A percentile compares a stretch with the other conserved stretches of the same genome.
Evolutionary conservation across 306 rosid genomes (phyloP).

Genomic region (Glycine tomentella): DNA sequence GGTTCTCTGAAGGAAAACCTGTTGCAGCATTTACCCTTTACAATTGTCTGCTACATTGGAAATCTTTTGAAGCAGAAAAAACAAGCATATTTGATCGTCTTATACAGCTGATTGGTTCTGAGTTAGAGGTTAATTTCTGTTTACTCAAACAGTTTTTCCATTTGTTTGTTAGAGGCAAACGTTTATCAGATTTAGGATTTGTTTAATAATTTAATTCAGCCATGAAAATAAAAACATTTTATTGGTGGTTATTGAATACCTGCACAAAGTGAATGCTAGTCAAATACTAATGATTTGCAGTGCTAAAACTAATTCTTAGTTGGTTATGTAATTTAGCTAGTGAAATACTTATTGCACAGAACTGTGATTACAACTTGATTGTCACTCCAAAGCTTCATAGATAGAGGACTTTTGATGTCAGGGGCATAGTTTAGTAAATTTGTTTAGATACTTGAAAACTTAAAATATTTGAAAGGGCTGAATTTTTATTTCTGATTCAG

Average conservation of each 20-base stretch:
- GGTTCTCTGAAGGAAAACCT: constrained; percentile 89
- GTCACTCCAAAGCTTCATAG: background rate
- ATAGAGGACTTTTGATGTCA: background rate
- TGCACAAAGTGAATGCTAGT: background rate
- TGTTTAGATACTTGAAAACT: background rate
- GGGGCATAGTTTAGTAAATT: constrained; percentile 4
- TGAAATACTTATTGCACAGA: no score
- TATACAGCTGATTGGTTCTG: constrained; percentile 80
- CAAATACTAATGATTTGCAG: background rate
- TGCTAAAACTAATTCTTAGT: background rate
- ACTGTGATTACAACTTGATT: background rate
- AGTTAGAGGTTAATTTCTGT: constrained; percentile 70
- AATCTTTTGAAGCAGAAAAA: constrained; percentile 85
- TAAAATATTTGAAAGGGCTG: background rate
- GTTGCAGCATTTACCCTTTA: constrained; percentile 81
- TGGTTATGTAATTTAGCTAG: background rate
- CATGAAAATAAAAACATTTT: background rate
- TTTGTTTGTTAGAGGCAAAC: background rate
- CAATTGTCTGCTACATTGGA: constrained; percentile 91
- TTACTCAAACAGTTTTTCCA: background rate
- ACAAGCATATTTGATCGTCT: constrained; percentile 94
- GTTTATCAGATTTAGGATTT: constrained; percentile 17
- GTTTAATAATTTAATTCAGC: background rate
- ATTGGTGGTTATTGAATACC: background rate
- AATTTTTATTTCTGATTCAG: background rate